These are phyloP conservation scores for Geosmithia putterillii DNA, from an alignment of 2,329 filamentous ascomycete genomes.

Conservation along the genomic window DNA sequence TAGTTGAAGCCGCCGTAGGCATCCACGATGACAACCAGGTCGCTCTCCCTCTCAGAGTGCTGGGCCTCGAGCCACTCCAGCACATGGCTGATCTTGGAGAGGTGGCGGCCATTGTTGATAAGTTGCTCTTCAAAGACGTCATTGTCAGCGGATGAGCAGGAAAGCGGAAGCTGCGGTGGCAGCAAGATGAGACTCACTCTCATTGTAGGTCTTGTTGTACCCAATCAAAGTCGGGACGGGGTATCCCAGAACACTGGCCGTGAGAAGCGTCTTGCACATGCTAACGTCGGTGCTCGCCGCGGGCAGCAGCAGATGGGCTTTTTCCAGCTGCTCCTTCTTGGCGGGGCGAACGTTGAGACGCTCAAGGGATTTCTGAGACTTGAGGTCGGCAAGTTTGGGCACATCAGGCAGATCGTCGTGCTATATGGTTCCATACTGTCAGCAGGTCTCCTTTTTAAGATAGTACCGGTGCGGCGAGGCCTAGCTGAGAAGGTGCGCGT, in stretches of 20 bases:
- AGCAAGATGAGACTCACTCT: background rate
- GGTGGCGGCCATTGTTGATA: slow-evolving; percentile 14
- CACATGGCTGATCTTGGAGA: slow-evolving; percentile 13
- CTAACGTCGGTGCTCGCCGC: slow-evolving; percentile 11
- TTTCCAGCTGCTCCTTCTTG: slow-evolving; percentile 1
- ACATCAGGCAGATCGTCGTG: slow-evolving; percentile 1
- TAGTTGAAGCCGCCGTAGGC: slow-evolving; percentile 9
- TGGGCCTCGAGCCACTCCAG: slow-evolving; percentile 13
- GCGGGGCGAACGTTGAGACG: slow-evolving; percentile 1
- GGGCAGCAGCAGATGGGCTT: slow-evolving; percentile 13
- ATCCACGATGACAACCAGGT: slow-evolving; percentile 17
- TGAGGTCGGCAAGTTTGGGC: background rate
- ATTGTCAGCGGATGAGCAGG: no score
- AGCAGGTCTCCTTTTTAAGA: no score
- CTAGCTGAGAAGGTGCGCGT: background rate
- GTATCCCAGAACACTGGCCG: slow-evolving; percentile 13
- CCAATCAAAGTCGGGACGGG: slow-evolving; percentile 12
- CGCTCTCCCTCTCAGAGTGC: slow-evolving; percentile 10
- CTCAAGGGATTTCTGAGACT: background rate
- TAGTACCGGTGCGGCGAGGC: no score
- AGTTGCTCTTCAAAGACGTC: slow-evolving; percentile 1
- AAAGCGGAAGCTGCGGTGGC: no score
- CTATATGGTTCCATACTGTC: background rate
- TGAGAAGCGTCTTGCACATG: slow-evolving; percentile 18
- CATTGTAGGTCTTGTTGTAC: slow-evolving; percentile 1